Evolutionary conservation across 2,329 filamentous ascomycete genomes (phyloP).

Genomic region (Cordyceps pruinosa): DNA sequence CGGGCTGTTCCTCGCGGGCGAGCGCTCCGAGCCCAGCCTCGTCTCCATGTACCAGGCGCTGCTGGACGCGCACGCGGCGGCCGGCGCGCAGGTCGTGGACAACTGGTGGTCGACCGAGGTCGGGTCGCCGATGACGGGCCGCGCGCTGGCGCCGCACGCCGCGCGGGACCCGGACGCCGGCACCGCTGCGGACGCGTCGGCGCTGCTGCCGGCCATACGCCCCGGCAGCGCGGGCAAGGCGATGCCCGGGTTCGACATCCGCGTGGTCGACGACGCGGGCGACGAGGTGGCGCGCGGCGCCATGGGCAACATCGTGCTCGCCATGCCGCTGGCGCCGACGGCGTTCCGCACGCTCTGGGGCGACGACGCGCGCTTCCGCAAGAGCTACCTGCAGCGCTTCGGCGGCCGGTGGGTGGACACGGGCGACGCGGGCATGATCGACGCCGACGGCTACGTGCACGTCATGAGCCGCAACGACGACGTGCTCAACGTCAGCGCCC

Average conservation of each 20-base stretch:
- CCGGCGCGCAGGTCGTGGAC: constrained; percentile 46
- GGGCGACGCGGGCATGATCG: constrained; percentile 82
- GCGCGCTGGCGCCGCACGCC: constrained; percentile 49
- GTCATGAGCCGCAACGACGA: constrained; percentile 68
- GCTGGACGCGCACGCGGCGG: constrained; percentile 57
- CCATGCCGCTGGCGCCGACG: constrained; percentile 73
- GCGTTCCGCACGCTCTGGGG: constrained; percentile 81
- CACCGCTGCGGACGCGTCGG: constrained; percentile 26
- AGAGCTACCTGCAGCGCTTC: constrained; percentile 78
- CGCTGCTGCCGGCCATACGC: constrained; percentile 51
- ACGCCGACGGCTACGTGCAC: constrained; percentile 60
- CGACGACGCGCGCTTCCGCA: constrained; percentile 80
- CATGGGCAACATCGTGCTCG: constrained; percentile 91
- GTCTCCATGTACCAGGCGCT: constrained; percentile 74
- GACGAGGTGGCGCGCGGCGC: constrained; percentile 60
- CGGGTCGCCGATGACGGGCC: constrained; percentile 51
- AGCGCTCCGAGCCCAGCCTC: constrained; percentile 82
- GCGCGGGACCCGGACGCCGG: constrained; percentile 46
- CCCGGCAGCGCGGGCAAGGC: constrained; percentile 85
- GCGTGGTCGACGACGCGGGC: constrained; percentile 75
- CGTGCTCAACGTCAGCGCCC: constrained; percentile 92
- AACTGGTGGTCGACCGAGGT: constrained; percentile 58
- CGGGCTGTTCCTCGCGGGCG: constrained; percentile 79
- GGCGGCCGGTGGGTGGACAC: constrained; percentile 80
- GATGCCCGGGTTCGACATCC: constrained; percentile 86